phyloP scores from a whole-genome alignment of 139 green algal genomes.

The Bryopsis sp. region DNA sequence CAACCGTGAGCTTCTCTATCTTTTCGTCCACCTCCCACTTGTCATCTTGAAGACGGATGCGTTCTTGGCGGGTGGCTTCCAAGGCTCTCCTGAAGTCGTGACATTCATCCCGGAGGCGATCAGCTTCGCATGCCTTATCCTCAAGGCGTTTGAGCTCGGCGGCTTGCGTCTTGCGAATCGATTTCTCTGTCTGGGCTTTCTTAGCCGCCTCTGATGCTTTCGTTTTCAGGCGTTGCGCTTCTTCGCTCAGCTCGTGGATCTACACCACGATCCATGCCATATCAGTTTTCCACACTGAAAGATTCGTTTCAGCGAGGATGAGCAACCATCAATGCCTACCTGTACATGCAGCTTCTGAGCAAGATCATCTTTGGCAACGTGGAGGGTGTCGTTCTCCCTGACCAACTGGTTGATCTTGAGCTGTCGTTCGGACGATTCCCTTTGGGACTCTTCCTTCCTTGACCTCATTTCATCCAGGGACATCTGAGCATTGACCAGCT shows the following conservation, averaged over 20 bases:
- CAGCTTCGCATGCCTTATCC: neutral
- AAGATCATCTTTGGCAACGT: neutral
- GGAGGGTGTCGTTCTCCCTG: neutral
- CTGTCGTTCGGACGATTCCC: neutral
- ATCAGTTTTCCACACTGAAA: too few species aligned
- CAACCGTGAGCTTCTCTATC: neutral
- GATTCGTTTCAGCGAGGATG: too few species aligned
- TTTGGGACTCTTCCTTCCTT: neutral
- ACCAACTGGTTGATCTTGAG: neutral
- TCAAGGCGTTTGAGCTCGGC: neutral
- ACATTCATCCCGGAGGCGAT: neutral
- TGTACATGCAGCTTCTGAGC: conserved; percentile 2
- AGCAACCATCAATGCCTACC: conserved; percentile 2
- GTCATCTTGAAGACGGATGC: neutral
- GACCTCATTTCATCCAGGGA: neutral
- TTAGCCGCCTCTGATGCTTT: neutral
- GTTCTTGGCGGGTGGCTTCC: neutral
- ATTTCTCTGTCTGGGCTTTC: neutral
- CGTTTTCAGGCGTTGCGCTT: neutral
- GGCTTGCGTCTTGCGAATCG: neutral
- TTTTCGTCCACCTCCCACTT: conserved; percentile 12
- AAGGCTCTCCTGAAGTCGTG: neutral
- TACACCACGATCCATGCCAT: too few species aligned
- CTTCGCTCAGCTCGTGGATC: neutral
- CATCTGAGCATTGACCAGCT: neutral